Percentiles rank a stretch among this genome's conserved stretches.
These are phyloP conservation scores for Salicornia ramosissima DNA, from an alignment of 148 eudicot species.

Conservation along the genomic window DNA sequence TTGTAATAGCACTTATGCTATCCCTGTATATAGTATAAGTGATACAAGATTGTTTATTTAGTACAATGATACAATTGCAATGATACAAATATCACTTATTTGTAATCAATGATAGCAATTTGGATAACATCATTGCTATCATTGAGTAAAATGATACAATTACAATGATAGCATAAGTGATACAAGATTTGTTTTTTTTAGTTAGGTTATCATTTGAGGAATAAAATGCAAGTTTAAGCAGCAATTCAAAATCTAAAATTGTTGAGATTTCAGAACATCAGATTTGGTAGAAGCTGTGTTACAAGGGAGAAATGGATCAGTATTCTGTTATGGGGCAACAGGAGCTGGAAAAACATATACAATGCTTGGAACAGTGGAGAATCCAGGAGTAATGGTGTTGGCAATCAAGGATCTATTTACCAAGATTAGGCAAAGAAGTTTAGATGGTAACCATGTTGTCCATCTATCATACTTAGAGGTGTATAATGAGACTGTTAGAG, in stretches of 20 bases:
- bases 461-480: slow-evolving; percentile 88
- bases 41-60: too few species aligned
- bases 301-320: slow-evolving; percentile 82
- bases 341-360: slow-evolving; percentile 93
- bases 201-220: not conserved
- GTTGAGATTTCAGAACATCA: slow-evolving; percentile 56
- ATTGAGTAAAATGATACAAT: too few species aligned
- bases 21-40: too few species aligned
- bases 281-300: slow-evolving; percentile 82
- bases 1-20: too few species aligned
- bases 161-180: too few species aligned
- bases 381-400: slow-evolving; percentile 85
- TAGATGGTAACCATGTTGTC: slow-evolving; percentile 74
- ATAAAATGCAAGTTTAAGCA: not conserved
- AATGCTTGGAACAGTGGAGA: slow-evolving; percentile 76
- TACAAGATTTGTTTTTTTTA: not conserved
- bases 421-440: slow-evolving; percentile 75
- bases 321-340: slow-evolving; percentile 88
- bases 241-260: not conserved
- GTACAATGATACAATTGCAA: too few species aligned
- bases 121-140: too few species aligned
- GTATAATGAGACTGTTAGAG: slow-evolving; percentile 88
- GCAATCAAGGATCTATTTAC: slow-evolving; percentile 82
- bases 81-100: too few species aligned
- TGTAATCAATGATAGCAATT: too few species aligned